phyloP scores from a whole-genome alignment of 2,329 filamentous ascomycete species.

The Paraconiothyrium brasiliense region DNA sequence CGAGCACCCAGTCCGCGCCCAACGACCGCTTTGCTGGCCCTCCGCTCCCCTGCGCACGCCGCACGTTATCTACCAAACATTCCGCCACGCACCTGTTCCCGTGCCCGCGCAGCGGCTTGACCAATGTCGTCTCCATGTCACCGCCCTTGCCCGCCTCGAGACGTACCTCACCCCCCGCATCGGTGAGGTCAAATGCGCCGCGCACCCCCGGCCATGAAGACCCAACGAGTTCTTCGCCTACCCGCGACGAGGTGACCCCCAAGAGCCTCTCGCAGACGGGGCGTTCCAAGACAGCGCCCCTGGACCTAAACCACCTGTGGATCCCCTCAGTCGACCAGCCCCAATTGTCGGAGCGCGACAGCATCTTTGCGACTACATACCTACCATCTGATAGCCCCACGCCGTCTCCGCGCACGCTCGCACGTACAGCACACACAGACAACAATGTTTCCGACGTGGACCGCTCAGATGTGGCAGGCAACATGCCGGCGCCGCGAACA shows the following conservation, averaged over 20 bases:
- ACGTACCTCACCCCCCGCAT: constrained; percentile 52
- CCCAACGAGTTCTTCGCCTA: constrained; percentile 28
- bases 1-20: constrained; percentile 31
- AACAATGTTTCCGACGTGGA: constrained; percentile 42
- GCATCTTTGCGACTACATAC: constrained; percentile 71
- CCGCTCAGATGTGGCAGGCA: constrained; percentile 41
- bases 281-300: constrained; percentile 51
- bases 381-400: constrained; percentile 60
- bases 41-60: constrained; percentile 9
- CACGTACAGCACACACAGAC: constrained; percentile 26
- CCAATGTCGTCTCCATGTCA: constrained; percentile 57
- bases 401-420: constrained; percentile 47
- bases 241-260: constrained; percentile 36
- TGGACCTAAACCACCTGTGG: constrained; percentile 47
- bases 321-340: constrained; percentile 53
- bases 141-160: constrained; percentile 47
- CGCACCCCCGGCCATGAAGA: constrained; percentile 33
- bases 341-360: constrained; percentile 69
- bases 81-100: constrained; percentile 40
- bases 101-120: constrained; percentile 42
- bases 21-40: constrained; percentile 34
- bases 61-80: constrained; percentile 46
- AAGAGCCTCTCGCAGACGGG: constrained; percentile 48
- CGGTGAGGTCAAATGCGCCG: constrained; percentile 50
- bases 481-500: constrained; percentile 42